A percentile compares a stretch with the other conserved stretches of the same genome.
Conservation (phyloP, 192 early-diverging fungal species). For the Mortierella antarctica region DNA sequence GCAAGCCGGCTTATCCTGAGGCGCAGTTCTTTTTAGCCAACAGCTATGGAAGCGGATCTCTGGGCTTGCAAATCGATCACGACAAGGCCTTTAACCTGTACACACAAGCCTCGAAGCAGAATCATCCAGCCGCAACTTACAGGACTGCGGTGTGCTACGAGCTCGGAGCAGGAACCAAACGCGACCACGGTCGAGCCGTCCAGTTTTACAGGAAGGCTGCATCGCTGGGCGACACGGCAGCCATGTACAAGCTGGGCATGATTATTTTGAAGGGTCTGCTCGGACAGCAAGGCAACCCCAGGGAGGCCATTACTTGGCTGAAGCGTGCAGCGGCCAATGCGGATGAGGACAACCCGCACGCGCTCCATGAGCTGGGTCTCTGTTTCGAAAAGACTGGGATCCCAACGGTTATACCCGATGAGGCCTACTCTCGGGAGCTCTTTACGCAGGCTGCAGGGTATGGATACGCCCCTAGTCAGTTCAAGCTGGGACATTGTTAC, state of each 20-base stretch:
- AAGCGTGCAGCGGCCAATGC: conserved; percentile 93
- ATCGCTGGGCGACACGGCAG: conserved; percentile 87
- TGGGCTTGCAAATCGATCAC: conserved; percentile 83
- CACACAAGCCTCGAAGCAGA: conserved; percentile 91
- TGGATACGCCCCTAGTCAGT: conserved; percentile 94
- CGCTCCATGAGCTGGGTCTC: conserved; percentile 92
- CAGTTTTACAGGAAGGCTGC: conserved; percentile 96
- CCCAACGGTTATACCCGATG: conserved; percentile 80
- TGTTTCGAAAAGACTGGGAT: conserved; percentile 60
- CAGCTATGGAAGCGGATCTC: conserved; percentile 85
- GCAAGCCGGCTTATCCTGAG: conserved; percentile 83
- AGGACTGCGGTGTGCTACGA: conserved; percentile 97
- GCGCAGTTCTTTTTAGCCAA: conserved; percentile 95
- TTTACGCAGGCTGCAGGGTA: conserved; percentile 93
- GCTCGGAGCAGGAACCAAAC: conserved; percentile 91
- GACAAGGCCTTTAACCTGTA: conserved; percentile 93
- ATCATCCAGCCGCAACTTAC: conserved; percentile 92
- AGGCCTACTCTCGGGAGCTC: conserved; percentile 89
- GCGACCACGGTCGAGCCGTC: conserved; percentile 81
- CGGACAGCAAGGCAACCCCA: conserved; percentile 78
- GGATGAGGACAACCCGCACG: conserved; percentile 90
- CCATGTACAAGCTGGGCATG: conserved; percentile 98
- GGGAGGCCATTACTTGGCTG: conserved; percentile 95
- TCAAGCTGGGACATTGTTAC: conserved; percentile 90
- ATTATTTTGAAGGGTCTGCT: conserved; percentile 89